phyloP scores from a whole-genome alignment of 257 asterid genomes.

The Rauvolfia tetraphylla region DNA sequence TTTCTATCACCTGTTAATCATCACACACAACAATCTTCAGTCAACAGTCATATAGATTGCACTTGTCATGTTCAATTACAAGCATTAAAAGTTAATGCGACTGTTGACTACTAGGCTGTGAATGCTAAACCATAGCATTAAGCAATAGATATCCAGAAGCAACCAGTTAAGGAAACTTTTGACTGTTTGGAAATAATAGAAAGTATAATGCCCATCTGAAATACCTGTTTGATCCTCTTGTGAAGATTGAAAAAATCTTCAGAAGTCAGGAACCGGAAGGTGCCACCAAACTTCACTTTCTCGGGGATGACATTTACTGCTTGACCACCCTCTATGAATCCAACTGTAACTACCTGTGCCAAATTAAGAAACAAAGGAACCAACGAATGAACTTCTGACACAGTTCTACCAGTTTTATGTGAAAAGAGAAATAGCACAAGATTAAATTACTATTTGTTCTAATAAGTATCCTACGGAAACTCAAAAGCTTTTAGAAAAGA shows the following conservation, averaged over 20 bases:
- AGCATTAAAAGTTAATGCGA: neutral
- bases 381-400: neutral
- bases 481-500: neutral
- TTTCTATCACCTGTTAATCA: conserved; percentile 54
- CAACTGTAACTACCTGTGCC: conserved; percentile 62
- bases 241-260: conserved; percentile 47
- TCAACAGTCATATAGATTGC: neutral
- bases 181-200: neutral
- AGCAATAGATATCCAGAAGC: neutral
- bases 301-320: conserved; percentile 72
- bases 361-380: conserved; percentile 5
- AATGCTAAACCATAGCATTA: neutral
- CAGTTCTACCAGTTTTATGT: neutral
- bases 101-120: neutral
- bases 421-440: neutral
- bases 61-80: neutral
- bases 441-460: neutral
- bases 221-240: conserved; percentile 76
- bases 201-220: neutral
- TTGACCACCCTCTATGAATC: conserved; percentile 60
- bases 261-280: conserved; percentile 58
- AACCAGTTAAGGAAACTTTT: neutral
- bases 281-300: conserved; percentile 73
- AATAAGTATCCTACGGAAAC: neutral
- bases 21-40: neutral